phyloP scores from a whole-genome alignment of 805 yeast species.

The Myxozyma neotropica region DNA sequence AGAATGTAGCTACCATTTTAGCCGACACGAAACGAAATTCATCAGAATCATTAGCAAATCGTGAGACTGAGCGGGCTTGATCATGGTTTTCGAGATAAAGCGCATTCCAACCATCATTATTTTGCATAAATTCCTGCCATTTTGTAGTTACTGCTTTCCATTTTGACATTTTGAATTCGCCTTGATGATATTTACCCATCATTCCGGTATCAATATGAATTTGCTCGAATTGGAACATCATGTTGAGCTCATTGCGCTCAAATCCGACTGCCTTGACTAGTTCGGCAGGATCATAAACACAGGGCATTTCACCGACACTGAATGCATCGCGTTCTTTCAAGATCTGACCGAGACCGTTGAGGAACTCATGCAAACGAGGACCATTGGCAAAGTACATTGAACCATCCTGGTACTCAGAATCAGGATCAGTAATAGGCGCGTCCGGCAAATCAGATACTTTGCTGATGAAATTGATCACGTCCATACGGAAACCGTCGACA shows the following conservation, averaged over 20 bases:
- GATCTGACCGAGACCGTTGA: constrained; percentile 54
- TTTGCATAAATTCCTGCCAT: constrained; percentile 44
- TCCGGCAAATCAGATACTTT: constrained; percentile 52
- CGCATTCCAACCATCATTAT: constrained; percentile 53
- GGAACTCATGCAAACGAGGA: constrained; percentile 61
- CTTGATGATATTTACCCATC: constrained; percentile 20
- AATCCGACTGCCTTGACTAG: constrained; percentile 35
- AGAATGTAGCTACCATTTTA: constrained; percentile 53
- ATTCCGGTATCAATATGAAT: constrained; percentile 27
- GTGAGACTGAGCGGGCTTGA: constrained; percentile 55
- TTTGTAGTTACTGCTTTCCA: constrained; percentile 26
- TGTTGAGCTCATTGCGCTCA: constrained; percentile 37
- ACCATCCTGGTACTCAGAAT: constrained; percentile 49
- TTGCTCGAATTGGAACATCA: constrained; percentile 39
- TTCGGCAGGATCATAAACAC: constrained; percentile 41
- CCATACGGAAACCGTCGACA: constrained; percentile 62
- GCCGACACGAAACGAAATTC: constrained; percentile 47
- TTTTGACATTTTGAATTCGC: constrained; percentile 17
- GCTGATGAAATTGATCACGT: constrained; percentile 57
- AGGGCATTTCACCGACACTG: constrained; percentile 64
- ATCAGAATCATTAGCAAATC: constrained; percentile 52
- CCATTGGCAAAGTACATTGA: constrained; percentile 48
- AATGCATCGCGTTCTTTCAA: constrained; percentile 53
- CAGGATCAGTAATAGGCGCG: constrained; percentile 50
- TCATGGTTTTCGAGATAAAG: constrained; percentile 62